Base-by-base conservation (phyloP, 257 asterid species). In the Solanum pennellii region DNA sequence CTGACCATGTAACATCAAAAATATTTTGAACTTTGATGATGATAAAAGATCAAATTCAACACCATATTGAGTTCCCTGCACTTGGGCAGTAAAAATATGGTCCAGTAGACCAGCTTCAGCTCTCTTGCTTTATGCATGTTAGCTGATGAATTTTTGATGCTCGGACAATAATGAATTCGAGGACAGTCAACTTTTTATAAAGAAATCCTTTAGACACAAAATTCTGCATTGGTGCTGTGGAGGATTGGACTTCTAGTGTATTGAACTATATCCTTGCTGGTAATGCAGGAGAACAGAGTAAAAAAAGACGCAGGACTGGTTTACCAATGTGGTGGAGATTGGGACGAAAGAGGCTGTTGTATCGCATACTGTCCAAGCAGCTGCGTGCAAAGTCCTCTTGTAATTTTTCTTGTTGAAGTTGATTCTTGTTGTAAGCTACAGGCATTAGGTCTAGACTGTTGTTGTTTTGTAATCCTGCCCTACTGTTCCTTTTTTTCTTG, bases 311-410 rank as follows among this genome's bases (percentile, higher is more conserved):
- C 86, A 52, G 73, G 52, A 88, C 89, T 52, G 88, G 87, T 83
- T 88, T 82, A 75, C 99, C 98, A 27, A 60, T 83, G 23, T 95
- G 98, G 98, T 96, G 99, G 98, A 93, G 90, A 87, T 93, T 75
- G 94, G 98, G 98, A 31, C 92, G 92, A 20, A 96, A 90, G 88
- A 90, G 96, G 88, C 91, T 91, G 92, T 65, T 93, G 79, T 95
- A 93, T 89, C 90, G 56, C 45, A 86, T 93, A 59, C 84, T 92
- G 91, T 71, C 89, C 93, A 92, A 92, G 91, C 91, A 90, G 90
- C 90, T 86, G n/a, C 90, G 85, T 31, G 83, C 79, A 25, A 92
- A 86, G 88, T 79, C 80, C 88, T 88, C 47, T 88, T 83, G 44
- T 47, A 86, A 90, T 72, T 73, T 86, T 77, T 74, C 83, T 83